phyloP scores from a whole-genome alignment of 352 stramenopile genomes.

The Globisporangium perplexum region DNA sequence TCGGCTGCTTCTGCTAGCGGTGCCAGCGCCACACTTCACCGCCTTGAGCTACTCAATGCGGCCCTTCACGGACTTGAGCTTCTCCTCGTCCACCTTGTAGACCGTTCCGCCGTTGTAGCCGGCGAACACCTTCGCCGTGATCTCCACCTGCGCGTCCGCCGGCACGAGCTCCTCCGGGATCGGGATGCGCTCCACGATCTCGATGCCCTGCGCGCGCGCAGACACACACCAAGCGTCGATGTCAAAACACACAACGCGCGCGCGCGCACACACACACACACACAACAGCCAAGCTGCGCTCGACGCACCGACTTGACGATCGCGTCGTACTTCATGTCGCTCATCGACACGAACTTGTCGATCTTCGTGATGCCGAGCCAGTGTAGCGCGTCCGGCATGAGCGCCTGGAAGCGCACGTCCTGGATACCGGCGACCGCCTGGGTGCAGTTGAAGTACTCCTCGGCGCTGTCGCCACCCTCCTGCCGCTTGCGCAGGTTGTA shows the following conservation, averaged over 20 bases:
- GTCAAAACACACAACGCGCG: too few species aligned
- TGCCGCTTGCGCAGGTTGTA: constrained; percentile 99
- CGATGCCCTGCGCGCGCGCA: constrained; percentile 79
- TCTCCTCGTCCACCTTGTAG: constrained; percentile 92
- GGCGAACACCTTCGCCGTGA: constrained; percentile 96
- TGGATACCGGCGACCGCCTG: constrained; percentile 97
- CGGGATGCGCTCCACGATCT: constrained; percentile 97
- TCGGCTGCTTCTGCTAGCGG: too few species aligned
- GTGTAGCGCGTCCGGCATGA: constrained; percentile 99
- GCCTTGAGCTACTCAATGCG: constrained; percentile 36
- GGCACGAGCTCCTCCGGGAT: constrained; percentile 98
- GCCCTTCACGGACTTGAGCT: constrained; percentile 92
- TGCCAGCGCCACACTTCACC: too few species aligned
- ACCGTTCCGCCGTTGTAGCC: constrained; percentile 86
- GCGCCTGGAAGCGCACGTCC: constrained; percentile 97
- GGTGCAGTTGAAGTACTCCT: constrained; percentile 99
- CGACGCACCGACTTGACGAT: constrained; percentile 92
- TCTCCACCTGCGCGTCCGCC: constrained; percentile 97
- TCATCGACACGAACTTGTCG: constrained; percentile 97
- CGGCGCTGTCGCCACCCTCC: constrained; percentile 94
- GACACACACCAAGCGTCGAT: too few species aligned
- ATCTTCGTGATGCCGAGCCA: constrained; percentile 96
- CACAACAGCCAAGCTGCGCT: too few species aligned
- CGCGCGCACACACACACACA: too few species aligned
- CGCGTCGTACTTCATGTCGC: constrained; percentile 99